phyloP scores from a whole-genome alignment of 495 filamentous ascomycete genomes.

The Lophiostoma macrostomum region DNA sequence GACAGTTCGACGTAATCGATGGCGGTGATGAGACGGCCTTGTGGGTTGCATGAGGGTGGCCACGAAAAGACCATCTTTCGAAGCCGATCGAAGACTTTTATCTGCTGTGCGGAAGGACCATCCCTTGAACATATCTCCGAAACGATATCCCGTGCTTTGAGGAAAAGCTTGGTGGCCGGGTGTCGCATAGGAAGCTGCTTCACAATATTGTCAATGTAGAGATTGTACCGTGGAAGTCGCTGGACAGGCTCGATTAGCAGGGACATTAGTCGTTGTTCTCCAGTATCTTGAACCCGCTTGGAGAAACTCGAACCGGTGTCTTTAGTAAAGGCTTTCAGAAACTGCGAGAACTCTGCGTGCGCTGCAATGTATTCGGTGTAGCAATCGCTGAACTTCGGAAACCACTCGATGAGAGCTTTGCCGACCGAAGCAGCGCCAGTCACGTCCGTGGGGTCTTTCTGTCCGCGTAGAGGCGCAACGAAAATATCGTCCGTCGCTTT shows the following conservation, averaged over 20 bases:
- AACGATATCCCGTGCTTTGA: slow-evolving; percentile 85
- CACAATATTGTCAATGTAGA: slow-evolving; percentile 94
- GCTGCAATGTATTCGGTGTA: slow-evolving; percentile 89
- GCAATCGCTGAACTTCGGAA: slow-evolving; percentile 81
- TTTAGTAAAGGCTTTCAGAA: slow-evolving; percentile 69
- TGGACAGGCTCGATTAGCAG: slow-evolving; percentile 95
- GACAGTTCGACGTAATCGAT: slow-evolving; percentile 75
- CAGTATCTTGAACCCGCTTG: slow-evolving; percentile 71
- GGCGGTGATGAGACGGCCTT: slow-evolving; percentile 78
- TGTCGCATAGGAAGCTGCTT: slow-evolving; percentile 78
- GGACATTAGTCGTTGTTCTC: slow-evolving; percentile 89
- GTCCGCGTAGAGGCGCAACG: slow-evolving; percentile 27
- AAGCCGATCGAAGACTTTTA: slow-evolving; percentile 66
- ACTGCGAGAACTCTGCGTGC: slow-evolving; percentile 77
- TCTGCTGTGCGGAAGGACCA: slow-evolving; percentile 60
- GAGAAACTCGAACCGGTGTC: slow-evolving; percentile 75
- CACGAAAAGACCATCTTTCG: slow-evolving; percentile 74
- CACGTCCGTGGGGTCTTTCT: slow-evolving; percentile 51
- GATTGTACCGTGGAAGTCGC: slow-evolving; percentile 86
- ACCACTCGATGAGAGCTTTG: slow-evolving; percentile 77
- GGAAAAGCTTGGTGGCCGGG: slow-evolving; percentile 71
- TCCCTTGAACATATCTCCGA: slow-evolving; percentile 93
- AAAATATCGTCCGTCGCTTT: slow-evolving; percentile 25
- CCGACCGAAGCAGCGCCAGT: slow-evolving; percentile 73
- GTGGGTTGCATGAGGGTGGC: slow-evolving; percentile 68